A percentile compares a stretch with the other conserved stretches of the same genome.
phyloP scores from a whole-genome alignment of 352 stramenopile genomes.

The Phytophthora pini region DNA sequence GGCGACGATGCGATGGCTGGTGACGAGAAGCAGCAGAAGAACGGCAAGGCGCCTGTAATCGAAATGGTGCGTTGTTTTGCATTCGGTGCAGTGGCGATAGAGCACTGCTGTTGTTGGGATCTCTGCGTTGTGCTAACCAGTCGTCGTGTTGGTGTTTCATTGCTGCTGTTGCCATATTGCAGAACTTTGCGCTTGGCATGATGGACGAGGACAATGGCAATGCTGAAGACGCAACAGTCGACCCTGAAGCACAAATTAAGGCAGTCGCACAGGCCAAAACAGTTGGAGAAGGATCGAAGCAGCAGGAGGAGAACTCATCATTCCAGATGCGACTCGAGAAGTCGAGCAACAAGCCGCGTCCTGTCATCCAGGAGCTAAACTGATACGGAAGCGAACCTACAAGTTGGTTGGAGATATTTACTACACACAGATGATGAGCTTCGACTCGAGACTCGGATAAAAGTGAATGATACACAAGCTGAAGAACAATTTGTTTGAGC shows the following conservation, averaged over 20 bases:
- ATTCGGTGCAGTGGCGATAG: too few species aligned
- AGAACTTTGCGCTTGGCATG: slow-evolving; percentile 82
- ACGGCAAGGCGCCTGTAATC: slow-evolving; percentile 57
- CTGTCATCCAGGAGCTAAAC: slow-evolving; percentile 82
- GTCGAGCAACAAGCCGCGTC: slow-evolving; percentile 46
- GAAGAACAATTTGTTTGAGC: slow-evolving; percentile 3
- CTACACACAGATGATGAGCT: slow-evolving; percentile 18
- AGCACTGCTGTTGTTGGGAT: too few species aligned
- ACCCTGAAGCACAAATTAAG: slow-evolving; percentile 39
- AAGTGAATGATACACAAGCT: slow-evolving; percentile 28
- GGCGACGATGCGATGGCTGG: slow-evolving; percentile 27
- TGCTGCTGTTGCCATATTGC: slow-evolving; percentile 1
- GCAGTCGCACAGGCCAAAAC: slow-evolving; percentile 16
- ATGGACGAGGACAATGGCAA: slow-evolving; percentile 59
- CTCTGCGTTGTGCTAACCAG: background rate
- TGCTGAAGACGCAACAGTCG: slow-evolving; percentile 25
- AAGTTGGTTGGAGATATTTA: slow-evolving; percentile 33
- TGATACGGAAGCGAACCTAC: slow-evolving; percentile 27
- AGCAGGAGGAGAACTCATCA: slow-evolving; percentile 10
- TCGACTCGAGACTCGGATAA: slow-evolving; percentile 10
- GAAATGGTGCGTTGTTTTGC: slow-evolving; percentile 66
- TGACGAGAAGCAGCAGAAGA: slow-evolving; percentile 25
- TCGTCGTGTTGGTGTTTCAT: background rate
- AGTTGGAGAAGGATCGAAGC: slow-evolving; percentile 13
- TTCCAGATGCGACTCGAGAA: slow-evolving; percentile 50